Percentiles rank a stretch among this genome's conserved stretches.
Evolutionary conservation across 352 stramenopile species (phyloP).

Genomic region (Pythium biforme): DNA sequence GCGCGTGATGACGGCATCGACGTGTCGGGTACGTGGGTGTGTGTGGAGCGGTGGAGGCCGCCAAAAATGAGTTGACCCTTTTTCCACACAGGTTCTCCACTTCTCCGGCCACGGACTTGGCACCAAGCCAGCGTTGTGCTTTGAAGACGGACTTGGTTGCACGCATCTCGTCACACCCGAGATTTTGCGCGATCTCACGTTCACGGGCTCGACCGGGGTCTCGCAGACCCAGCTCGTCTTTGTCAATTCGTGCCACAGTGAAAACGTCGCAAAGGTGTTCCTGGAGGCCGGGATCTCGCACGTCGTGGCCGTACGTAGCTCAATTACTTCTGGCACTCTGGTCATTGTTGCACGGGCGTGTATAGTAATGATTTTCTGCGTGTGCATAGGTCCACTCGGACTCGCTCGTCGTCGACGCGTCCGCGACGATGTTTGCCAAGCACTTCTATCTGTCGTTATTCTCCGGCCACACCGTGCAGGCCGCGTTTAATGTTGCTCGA

Average conservation of each 20-base stretch:
- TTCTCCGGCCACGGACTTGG: conserved; percentile 78
- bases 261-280: conserved; percentile 85
- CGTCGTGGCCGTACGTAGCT: conserved; percentile 71
- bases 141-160: conserved; percentile 69
- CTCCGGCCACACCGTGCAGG: conserved; percentile 62
- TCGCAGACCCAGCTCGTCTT: conserved; percentile 60
- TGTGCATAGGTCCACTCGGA: conserved; percentile 62
- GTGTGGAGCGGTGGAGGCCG: neutral
- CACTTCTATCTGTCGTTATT: conserved; percentile 85
- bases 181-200: conserved; percentile 62
- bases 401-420: conserved; percentile 72
- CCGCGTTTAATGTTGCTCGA: conserved; percentile 76
- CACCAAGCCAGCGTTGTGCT: conserved; percentile 62
- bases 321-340: too few species aligned
- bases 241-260: conserved; percentile 83
- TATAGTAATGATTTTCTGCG: neutral
- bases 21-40: conserved; percentile 33
- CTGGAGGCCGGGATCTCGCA: conserved; percentile 87
- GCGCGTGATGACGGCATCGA: conserved; percentile 72
- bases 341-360: neutral
- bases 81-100: conserved; percentile 47
- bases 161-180: conserved; percentile 72
- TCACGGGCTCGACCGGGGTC: conserved; percentile 30
- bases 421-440: conserved; percentile 81
- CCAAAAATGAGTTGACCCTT: neutral